Evolutionary conservation across 768 basidiomycete genomes (phyloP), one percentile per base, ranked within the genome.

Genomic region (Neoboletus brunneissimus): DNA sequence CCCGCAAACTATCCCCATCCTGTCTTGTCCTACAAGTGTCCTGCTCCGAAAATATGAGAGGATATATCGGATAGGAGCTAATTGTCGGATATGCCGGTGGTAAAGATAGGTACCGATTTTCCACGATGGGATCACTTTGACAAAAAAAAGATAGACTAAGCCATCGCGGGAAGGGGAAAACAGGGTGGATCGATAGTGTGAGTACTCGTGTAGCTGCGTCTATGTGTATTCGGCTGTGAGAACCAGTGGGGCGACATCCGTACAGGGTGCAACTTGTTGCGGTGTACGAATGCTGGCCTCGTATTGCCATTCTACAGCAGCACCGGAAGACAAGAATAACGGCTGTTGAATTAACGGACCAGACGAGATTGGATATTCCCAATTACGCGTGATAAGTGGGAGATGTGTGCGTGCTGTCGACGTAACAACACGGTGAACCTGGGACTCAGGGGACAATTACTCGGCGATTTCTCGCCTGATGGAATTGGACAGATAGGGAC

Each of bases 81-180:
- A 47, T 53, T 41, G 38, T 57, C 56, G 50, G 58, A 49, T 35
- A 42, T 63, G 45, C 61, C 49, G 60, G 58, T 40, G 51, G 59
- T 59, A 54, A 44, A 54, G 63, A 65, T 58, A 66, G 68, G 60
- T 6, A 65, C 53, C 46, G 61, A 68, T 58, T 41, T 62, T 35
- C 58, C 46, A 44, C 55, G 40, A 57, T 32, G 29, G 54, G 42
- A 32, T 40, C 15, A 8, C 34, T 45, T 25, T 55, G 56, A 62
- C 55, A 56, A 53, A 60, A 34, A 61, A 60, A 4, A 34, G 43
- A 38, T 58, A 58, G 54, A 22, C 57, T 43, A 54, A 55, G 54
- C 43, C 51, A 49, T 65, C 57, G 50, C 60, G 63, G 65, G 63
- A 65, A 61, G 49, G 35, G 22, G 42, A 25, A 44, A 29, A 25